Evolutionary conservation across 2,329 filamentous ascomycete genomes (phyloP).

Genomic region (Chaetomiaceae sp.): DNA sequence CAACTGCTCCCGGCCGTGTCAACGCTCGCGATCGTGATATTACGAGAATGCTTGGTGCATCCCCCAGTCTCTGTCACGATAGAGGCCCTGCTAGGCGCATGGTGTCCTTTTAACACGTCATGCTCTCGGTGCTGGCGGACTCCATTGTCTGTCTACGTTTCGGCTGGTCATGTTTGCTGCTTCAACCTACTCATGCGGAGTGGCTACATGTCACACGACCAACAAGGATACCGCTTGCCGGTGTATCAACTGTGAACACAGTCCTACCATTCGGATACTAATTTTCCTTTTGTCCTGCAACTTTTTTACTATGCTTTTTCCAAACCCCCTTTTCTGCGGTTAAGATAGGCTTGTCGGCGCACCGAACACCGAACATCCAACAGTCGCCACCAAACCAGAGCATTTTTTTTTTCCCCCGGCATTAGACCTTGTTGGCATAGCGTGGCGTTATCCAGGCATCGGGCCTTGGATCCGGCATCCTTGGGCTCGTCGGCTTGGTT

Average conservation of each 20-base stretch:
- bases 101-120: constrained; percentile 55
- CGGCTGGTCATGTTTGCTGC: neutral
- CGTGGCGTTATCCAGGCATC: constrained; percentile 22
- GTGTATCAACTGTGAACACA: neutral
- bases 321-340: constrained; percentile 2
- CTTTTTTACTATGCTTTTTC: constrained; percentile 9
- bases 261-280: neutral
- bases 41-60: constrained; percentile 36
- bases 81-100: constrained; percentile 55
- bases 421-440: constrained; percentile 27
- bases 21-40: constrained; percentile 22
- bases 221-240: neutral
- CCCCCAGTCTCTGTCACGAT: constrained; percentile 44
- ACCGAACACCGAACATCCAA: constrained; percentile 22
- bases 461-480: constrained; percentile 26
- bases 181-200: neutral
- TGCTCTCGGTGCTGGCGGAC: neutral
- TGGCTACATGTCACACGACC: neutral
- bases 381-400: constrained; percentile 22
- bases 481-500: constrained; percentile 17
- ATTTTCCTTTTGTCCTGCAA: constrained; percentile 11
- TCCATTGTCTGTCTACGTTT: neutral
- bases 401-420: constrained; percentile 22
- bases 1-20: constrained; percentile 47
- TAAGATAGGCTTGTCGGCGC: constrained; percentile 8